Evolutionary conservation across 768 basidiomycete species (phyloP).

Genomic region (Lyophyllum shimeji): DNA sequence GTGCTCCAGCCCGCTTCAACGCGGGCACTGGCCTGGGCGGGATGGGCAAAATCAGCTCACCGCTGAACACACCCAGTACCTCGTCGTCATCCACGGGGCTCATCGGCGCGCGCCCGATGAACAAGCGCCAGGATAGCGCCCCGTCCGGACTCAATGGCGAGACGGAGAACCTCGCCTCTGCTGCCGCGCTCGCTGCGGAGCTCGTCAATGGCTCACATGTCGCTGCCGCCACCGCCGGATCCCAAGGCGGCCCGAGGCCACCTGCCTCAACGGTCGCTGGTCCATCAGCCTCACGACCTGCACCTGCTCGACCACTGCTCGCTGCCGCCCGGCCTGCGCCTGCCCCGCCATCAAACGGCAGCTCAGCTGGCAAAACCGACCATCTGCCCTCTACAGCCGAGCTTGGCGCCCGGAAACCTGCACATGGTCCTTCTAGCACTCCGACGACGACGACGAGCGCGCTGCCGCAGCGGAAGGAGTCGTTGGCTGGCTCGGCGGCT

Average conservation of each 20-base stretch:
- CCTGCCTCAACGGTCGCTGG: slow-evolving; percentile 2
- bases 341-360: slow-evolving; percentile 30
- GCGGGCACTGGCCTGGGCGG: slow-evolving; percentile 93
- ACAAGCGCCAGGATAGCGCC: slow-evolving; percentile 40
- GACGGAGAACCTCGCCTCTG: slow-evolving; percentile 40
- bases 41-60: slow-evolving; percentile 38
- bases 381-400: slow-evolving; percentile 65
- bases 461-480: slow-evolving; percentile 53
- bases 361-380: slow-evolving; percentile 35
- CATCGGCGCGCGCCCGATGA: slow-evolving; percentile 18
- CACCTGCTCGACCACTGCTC: slow-evolving; percentile 67
- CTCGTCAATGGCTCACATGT: slow-evolving; percentile 55
- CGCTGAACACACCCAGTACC: slow-evolving; percentile 20
- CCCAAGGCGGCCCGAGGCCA: slow-evolving; percentile 4
- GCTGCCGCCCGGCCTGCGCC: slow-evolving; percentile 58
- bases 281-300: slow-evolving; percentile 58
- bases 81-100: slow-evolving; percentile 24
- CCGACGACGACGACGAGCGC: slow-evolving; percentile 26
- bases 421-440: slow-evolving; percentile 45
- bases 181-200: slow-evolving; percentile 62
- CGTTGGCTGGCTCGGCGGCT: slow-evolving; percentile 30
- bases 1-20: slow-evolving; percentile 78
- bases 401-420: slow-evolving; percentile 62
- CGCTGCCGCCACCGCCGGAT: slow-evolving; percentile 26
- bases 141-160: slow-evolving; percentile 41